Percentiles rank a stretch among this genome's conserved stretches.
These are phyloP conservation scores for Solanum verrucosum DNA, from an alignment of 257 asterid genomes.

Conservation along the genomic window DNA sequence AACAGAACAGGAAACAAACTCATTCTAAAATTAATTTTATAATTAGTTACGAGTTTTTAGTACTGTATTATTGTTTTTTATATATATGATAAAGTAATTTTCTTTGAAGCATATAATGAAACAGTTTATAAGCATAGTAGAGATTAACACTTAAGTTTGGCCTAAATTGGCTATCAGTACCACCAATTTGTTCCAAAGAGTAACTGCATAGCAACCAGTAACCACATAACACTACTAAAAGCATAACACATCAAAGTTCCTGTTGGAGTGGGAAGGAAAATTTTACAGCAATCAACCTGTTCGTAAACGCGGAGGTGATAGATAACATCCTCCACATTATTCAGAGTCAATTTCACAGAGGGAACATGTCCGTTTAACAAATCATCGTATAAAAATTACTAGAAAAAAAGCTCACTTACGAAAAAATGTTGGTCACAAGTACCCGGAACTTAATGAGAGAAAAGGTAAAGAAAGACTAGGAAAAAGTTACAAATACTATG, in stretches of 20 bases:
- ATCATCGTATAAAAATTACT: not conserved
- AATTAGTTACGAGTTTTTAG: no score
- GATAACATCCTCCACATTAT: not conserved
- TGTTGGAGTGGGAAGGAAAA: not conserved
- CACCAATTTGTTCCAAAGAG: not conserved
- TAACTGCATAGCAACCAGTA: not conserved
- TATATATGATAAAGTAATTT: no score
- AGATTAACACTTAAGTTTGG: no score
- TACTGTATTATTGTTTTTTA: no score
- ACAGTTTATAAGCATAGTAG: no score
- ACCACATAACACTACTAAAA: not conserved
- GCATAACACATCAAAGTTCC: not conserved
- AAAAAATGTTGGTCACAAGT: not conserved
- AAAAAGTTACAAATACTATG: not conserved
- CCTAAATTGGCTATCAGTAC: not conserved
- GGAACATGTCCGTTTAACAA: not conserved
- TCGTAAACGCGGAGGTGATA: not conserved
- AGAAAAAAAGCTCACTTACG: not conserved
- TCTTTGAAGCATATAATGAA: no score
- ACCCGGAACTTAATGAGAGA: not conserved
- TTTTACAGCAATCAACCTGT: not conserved
- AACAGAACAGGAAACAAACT: no score
- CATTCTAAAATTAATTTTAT: no score
- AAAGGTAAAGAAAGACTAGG: not conserved
- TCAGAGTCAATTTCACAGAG: not conserved